A percentile compares a stretch with the other conserved stretches of the same genome.
These are phyloP conservation scores for Musa balbisiana DNA, from an alignment of 202 grass and related monocot species.

Conservation along the genomic window DNA sequence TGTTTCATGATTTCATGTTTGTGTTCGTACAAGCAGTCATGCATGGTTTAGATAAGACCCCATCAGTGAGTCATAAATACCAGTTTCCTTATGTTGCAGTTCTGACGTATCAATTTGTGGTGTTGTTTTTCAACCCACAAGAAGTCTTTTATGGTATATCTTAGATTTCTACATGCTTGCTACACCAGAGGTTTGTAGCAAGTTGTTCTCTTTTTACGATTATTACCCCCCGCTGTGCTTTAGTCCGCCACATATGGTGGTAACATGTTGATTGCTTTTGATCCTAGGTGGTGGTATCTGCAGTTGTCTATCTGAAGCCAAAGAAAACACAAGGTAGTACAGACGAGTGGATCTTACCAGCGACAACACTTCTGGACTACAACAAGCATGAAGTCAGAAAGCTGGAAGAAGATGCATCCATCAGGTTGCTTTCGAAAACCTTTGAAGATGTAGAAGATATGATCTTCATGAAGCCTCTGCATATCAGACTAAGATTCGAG, in stretches of 20 bases:
- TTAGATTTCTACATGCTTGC: neutral
- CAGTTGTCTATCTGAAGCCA: slow-evolving; percentile 51
- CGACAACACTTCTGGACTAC: slow-evolving; percentile 37
- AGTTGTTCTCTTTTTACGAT: too few relatives aligned
- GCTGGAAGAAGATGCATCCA: slow-evolving; percentile 25
- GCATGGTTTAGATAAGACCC: too few relatives aligned
- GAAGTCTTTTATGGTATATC: too few relatives aligned
- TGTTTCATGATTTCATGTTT: too few relatives aligned
- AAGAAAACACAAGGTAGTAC: neutral
- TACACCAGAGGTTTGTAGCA: neutral
- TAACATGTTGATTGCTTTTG: neutral
- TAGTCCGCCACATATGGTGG: too few relatives aligned
- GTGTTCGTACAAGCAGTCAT: too few relatives aligned
- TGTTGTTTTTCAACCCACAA: too few relatives aligned
- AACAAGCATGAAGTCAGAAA: neutral
- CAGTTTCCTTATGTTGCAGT: too few relatives aligned
- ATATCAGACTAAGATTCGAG: slow-evolving; percentile 48
- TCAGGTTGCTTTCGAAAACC: slow-evolving; percentile 35
- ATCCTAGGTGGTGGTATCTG: slow-evolving; percentile 55
- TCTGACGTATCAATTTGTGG: too few relatives aligned
- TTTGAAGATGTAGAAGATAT: slow-evolving; percentile 31
- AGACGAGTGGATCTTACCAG: slow-evolving; percentile 23
- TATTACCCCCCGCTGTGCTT: too few relatives aligned
- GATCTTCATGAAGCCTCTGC: slow-evolving; percentile 49
- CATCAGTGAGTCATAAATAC: too few relatives aligned